A percentile compares a stretch with the other conserved stretches of the same genome.
phyloP scores from a whole-genome alignment of 2,329 filamentous ascomycete species.

The Didymella segeticola region DNA sequence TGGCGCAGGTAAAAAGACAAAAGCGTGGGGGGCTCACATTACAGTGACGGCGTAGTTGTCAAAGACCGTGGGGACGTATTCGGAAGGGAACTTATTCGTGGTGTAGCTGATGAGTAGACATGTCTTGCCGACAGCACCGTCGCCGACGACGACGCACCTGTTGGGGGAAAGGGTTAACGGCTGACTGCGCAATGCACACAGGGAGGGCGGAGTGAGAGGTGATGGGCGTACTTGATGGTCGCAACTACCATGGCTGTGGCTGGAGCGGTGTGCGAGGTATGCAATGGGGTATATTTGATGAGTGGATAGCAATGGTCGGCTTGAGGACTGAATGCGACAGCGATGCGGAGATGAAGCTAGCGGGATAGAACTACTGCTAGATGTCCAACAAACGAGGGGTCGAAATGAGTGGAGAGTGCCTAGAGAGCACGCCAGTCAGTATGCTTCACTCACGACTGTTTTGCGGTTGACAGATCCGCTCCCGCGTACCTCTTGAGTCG shows the following conservation, averaged over 20 bases:
- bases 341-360: slow-evolving; percentile 32
- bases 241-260: slow-evolving; percentile 48
- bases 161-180: slow-evolving; percentile 19
- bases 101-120: slow-evolving; percentile 99
- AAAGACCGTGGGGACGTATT: slow-evolving; percentile 99
- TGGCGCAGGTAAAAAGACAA: neutral
- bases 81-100: slow-evolving; percentile 98
- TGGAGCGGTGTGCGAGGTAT: slow-evolving; percentile 3
- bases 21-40: slow-evolving; percentile 72
- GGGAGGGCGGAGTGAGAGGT: neutral
- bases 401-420: slow-evolving; percentile 39
- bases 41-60: slow-evolving; percentile 99
- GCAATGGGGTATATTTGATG: slow-evolving; percentile 3
- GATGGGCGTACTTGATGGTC: slow-evolving; percentile 51
- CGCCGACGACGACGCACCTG: slow-evolving; percentile 98
- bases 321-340: slow-evolving; percentile 17
- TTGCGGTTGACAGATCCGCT: slow-evolving; percentile 29
- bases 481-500: slow-evolving; percentile 41
- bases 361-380: slow-evolving; percentile 27
- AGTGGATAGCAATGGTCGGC: slow-evolving; percentile 8
- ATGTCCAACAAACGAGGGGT: slow-evolving; percentile 51
- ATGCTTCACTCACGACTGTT: slow-evolving; percentile 23
- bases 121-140: slow-evolving; percentile 99
- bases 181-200: neutral
- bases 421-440: slow-evolving; percentile 40